Base-by-base conservation (phyloP, 306 rosid genomes). In the Cicer judaicum region DNA sequence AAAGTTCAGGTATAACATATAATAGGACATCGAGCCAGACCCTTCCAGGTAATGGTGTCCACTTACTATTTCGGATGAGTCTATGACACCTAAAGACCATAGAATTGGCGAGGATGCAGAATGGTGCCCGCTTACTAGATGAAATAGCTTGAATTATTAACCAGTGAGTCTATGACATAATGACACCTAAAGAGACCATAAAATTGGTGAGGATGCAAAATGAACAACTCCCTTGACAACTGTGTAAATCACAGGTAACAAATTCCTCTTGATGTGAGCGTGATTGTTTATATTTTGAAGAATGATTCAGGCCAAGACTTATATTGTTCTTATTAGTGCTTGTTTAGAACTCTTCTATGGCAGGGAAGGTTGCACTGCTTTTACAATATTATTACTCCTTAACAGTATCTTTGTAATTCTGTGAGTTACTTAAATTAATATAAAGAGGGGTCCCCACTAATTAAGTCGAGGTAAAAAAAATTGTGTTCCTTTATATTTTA, bases 311-410 rank as follows among this genome's bases (percentile, higher is more conserved):
- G 19, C 53, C 50, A 67, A 46, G 72, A 67, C 57, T 47, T 21
- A 66, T 67, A 7, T 12, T 13, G 40, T 67, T 47, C 42, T 67
- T 68, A 47, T 67, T 57, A 24, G 38, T 73, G 39, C 44, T 68
- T 43, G 68, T 39, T 67, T 36, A 67, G 71, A 57, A 80, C 53
- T 67, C 39, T 49, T 77, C 15, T 80, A 24, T 24, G 44, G 49
- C 13, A 41, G 65, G 64, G 16, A 74, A 68, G n/a, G 70, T 53
- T 49, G 50, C 24, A 49, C 44, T 44, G 49, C 47, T 64, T 75
- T 43, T 41, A 55, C 29, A 73, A 40, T 70, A 46, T 71, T 19
- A 64, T 72, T 36, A 64, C 70, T 55, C 34, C 34, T 24, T 48
- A 19, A 8, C 70, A 70, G 49, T 63, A 53, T 56, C 57, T 64